Conservation (phyloP, 1,139 yeast species). For the Spathaspora jeffriesii region DNA sequence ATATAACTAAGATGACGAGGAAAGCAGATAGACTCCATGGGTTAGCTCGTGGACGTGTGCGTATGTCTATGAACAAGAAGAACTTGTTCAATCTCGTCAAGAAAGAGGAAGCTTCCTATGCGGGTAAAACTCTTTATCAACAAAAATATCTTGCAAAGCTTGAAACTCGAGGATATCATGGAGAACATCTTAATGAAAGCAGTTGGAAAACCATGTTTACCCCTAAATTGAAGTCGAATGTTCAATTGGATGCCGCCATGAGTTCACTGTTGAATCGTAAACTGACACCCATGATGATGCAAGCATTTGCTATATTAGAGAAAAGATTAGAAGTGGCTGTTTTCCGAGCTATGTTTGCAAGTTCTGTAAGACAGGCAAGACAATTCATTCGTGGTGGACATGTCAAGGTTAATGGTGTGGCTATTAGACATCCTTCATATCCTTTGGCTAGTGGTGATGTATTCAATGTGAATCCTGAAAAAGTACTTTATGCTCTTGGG, state of each 20-base stretch:
- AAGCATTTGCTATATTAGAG: slow-evolving; percentile 87
- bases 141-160: slow-evolving; percentile 92
- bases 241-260: slow-evolving; percentile 78
- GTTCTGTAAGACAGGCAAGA: slow-evolving; percentile 92
- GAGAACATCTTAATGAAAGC: slow-evolving; percentile 86
- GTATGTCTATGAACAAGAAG: slow-evolving; percentile 91
- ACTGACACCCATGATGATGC: slow-evolving; percentile 77
- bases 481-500: slow-evolving; percentile 85
- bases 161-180: slow-evolving; percentile 94
- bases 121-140: slow-evolving; percentile 71
- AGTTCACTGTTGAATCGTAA: slow-evolving; percentile 48
- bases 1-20: slow-evolving; percentile 55
- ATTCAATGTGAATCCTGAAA: slow-evolving; percentile 82
- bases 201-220: slow-evolving; percentile 72
- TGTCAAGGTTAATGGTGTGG: slow-evolving; percentile 82
- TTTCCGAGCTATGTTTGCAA: slow-evolving; percentile 91
- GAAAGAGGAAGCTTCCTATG: slow-evolving; percentile 54
- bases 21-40: slow-evolving; percentile 59
- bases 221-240: slow-evolving; percentile 80
- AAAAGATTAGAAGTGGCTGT: slow-evolving; percentile 87
- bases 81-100: slow-evolving; percentile 86
- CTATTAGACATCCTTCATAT: slow-evolving; percentile 78
- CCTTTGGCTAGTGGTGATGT: slow-evolving; percentile 83
- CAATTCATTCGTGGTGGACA: slow-evolving; percentile 82
- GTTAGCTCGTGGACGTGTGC: slow-evolving; percentile 70